Evolutionary conservation across 2,329 filamentous ascomycete species (phyloP), one percentile per base, ranked within the genome.

Genomic region (Ambrosiella cleistominuta): DNA sequence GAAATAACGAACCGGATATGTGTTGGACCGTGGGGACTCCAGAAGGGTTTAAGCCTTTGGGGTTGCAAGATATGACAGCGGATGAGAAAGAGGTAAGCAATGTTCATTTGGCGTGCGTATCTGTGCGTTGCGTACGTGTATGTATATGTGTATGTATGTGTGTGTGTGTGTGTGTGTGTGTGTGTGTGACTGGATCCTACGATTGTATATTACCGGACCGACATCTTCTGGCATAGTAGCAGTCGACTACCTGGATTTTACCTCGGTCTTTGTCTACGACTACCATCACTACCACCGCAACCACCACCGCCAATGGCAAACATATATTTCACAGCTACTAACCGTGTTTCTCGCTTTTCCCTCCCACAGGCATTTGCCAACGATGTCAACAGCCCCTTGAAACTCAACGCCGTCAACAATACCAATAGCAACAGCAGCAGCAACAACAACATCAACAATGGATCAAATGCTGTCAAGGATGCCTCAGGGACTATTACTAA

Each of bases 321-420:
- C 2, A 27, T 27, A 27, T 27, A 27, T 27, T 27, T 27, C 3
- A 27, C 27, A 27, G 27, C 27, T 27, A 27, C 27, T 27, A 27
- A 27, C 27, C 27, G 27, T 5, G 27, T 27, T 5, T 27, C 27
- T 27, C 3, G 27, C 4, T 27, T 27, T 27, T 3, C 27, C 27
- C 27, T 27, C 13, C 9, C 58, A 47, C 68, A 95, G 85, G 74
- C 86, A 62, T 96, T 96, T 70, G 72, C 81, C 55, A 80, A 79
- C 55, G 93, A 94, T 63, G 89, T 98, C 67, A 98, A 97, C 69
- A 60, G 59, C 52, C 96, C 93, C 40, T 86, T 89, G 39, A 75
- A 96, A 64, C 97, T 97, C 70, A 85, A 87, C 82, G 83, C 64
- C 77, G 80, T 47, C 42, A n/a, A n/a, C 36, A 58, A 37, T 35